Base-by-base conservation (phyloP, 306 rosid genomes). In the Dalbergia oliveri region DNA sequence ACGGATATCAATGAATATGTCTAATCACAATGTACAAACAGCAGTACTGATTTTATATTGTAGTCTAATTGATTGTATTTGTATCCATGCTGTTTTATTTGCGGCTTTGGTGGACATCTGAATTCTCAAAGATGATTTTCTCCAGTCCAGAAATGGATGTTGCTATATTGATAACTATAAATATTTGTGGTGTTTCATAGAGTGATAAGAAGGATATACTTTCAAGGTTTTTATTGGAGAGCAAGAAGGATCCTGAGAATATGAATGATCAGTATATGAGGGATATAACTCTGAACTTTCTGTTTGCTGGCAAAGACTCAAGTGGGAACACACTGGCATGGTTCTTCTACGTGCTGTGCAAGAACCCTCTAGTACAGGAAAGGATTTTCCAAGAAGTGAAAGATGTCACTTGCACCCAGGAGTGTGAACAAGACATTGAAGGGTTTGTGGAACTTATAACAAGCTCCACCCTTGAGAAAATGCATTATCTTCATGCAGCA, bases 401-500 rank as follows among this genome's bases (percentile, higher is more conserved):
- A 68, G 81, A 89, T 19, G 79, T 82, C 31, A 80, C 82, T 4
- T 47, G 89, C 54, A 59, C 76, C 50, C 71, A 84, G 45, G 78
- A 69, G 10, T 53, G 41, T 67, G 87, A 88, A 75, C 51, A 72
- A 26, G 58, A 59, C n/a, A 31, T 87, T 1, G 87, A 93, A 21
- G 90, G 79, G 19, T 88, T 87, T 70, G 70, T 86, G 15, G 78
- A 70, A 3, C 80, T 79, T 5, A 66, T 93, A 78, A 90, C 84
- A 6, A 93, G 91, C 31, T 84, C 66, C 71, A 51, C 80, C 8
- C 87, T 93, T 13, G 94, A 91, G 11, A 72, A 82, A 78, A 90
- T 93, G 97, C 98, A 91, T 41, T 90, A 90, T 86, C 94, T 94
- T 59, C 98, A 91, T 56, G 97, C 98, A 6, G 71, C 97, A 18